Percentiles rank a stretch among this genome's conserved stretches.
Evolutionary conservation across 768 basidiomycete genomes (phyloP).

Genomic region (Cytidiella melzeri): DNA sequence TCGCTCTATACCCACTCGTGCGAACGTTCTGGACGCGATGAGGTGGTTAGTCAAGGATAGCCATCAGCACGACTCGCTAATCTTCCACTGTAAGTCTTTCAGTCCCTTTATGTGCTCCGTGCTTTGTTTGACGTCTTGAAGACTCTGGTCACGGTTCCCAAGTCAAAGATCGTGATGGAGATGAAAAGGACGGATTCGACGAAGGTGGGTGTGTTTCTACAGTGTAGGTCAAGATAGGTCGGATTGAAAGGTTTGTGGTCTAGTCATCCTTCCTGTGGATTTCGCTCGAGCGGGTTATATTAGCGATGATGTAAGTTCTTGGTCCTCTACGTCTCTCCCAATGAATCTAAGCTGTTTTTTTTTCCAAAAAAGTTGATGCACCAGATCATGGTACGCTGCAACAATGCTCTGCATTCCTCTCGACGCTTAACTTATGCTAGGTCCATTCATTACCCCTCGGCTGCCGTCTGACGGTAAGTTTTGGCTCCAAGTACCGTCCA

Average conservation of each 20-base stretch:
- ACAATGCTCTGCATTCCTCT: no score
- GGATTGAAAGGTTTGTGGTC: background rate
- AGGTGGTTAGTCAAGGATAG: conserved; percentile 87
- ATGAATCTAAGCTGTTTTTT: no score
- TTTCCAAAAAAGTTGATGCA: no score
- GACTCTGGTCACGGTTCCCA: conserved; percentile 89
- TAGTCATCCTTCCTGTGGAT: conserved; percentile 86
- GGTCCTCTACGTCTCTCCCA: no score
- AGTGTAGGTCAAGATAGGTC: background rate
- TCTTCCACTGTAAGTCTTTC: conserved; percentile 72
- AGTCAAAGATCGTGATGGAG: conserved; percentile 74
- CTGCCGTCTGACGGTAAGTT: conserved; percentile 80
- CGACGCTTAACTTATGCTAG: no score
- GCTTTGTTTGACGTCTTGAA: conserved; percentile 18
- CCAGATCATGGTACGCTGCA: conserved; percentile 67
- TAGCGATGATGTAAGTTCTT: conserved; percentile 83
- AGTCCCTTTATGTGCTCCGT: background rate
- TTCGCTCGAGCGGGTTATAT: conserved; percentile 65
- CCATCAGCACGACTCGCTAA: conserved; percentile 75
- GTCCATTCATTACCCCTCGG: conserved; percentile 68
- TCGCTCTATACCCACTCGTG: conserved; percentile 63
- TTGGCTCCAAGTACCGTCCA: background rate
- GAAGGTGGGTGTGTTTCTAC: conserved; percentile 43
- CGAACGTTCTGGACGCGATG: conserved; percentile 85
- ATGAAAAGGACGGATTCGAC: conserved; percentile 80